Conservation (phyloP, 768 basidiomycete species). For the Termitomyces sp. region DNA sequence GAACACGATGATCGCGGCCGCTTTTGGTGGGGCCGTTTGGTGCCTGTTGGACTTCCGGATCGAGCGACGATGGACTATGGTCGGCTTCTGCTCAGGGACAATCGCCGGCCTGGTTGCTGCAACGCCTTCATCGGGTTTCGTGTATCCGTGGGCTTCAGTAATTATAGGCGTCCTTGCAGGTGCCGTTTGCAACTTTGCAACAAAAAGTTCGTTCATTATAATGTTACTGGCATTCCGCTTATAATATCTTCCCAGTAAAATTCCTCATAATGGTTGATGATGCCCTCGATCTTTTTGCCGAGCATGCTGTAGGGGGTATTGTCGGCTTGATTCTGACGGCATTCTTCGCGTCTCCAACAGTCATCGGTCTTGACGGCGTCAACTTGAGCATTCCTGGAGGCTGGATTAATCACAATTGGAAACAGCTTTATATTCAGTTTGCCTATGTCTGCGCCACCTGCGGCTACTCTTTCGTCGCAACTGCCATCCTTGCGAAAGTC, state of each 20-base stretch:
- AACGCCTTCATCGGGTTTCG: constrained; percentile 81
- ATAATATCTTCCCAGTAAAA: constrained; percentile 45
- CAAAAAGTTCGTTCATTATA: constrained; percentile 50
- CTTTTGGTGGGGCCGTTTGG: constrained; percentile 82
- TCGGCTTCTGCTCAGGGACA: constrained; percentile 91
- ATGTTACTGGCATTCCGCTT: not conserved
- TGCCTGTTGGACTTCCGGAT: constrained; percentile 74
- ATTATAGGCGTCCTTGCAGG: constrained; percentile 73
- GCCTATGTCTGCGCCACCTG: constrained; percentile 55
- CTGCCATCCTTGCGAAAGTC: constrained; percentile 53
- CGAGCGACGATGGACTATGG: constrained; percentile 82
- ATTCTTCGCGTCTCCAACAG: constrained; percentile 63
- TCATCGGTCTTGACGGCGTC: constrained; percentile 68
- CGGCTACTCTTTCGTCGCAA: constrained; percentile 57
- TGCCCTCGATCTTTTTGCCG: constrained; percentile 87
- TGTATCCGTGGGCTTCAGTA: constrained; percentile 74
- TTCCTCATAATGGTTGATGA: constrained; percentile 73
- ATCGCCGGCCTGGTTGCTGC: constrained; percentile 87
- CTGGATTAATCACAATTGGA: constrained; percentile 74
- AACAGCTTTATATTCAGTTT: constrained; percentile 76
- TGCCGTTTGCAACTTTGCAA: constrained; percentile 75
- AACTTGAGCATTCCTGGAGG: constrained; percentile 51
- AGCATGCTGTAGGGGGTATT: constrained; percentile 84
- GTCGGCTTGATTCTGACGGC: constrained; percentile 69
- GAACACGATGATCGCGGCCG: constrained; percentile 85